Evolutionary conservation across 306 rosid genomes (phyloP).

Genomic region (Sesbania bispinosa): DNA sequence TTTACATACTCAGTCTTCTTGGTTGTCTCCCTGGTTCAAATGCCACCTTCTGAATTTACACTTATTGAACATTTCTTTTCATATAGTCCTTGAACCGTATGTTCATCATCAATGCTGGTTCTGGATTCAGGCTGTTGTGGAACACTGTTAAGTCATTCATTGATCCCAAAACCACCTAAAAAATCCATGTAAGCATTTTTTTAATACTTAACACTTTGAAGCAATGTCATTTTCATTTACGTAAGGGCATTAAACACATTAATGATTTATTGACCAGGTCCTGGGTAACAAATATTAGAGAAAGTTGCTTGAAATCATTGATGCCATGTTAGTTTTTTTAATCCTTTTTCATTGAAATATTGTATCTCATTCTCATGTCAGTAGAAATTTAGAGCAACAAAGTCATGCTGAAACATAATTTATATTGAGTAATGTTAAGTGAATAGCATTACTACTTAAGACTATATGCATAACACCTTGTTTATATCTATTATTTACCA

Average conservation of each 20-base stretch:
- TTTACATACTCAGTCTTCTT: no score
- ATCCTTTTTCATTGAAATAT: no score
- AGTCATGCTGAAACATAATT: background rate
- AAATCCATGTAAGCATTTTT: conserved; percentile 60
- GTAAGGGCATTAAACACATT: conserved; percentile 15
- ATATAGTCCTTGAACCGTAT: conserved; percentile 54
- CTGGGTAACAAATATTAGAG: no score
- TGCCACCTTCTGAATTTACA: no score
- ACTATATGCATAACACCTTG: background rate
- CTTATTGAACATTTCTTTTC: no score
- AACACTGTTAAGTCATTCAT: no score
- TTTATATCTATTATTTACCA: conserved; percentile 26
- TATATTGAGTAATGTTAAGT: no score
- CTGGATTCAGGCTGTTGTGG: conserved; percentile 81
- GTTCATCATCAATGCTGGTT: no score
- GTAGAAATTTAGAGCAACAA: background rate
- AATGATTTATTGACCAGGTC: no score
- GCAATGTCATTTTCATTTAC: background rate
- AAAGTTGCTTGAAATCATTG: no score
- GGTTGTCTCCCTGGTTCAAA: no score
- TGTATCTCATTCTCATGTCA: background rate
- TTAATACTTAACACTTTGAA: background rate
- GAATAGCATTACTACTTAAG: background rate
- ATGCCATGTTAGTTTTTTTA: no score
- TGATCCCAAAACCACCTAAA: conserved; percentile 84